These are phyloP conservation scores for Sesbania bispinosa DNA, from an alignment of 306 rosid genomes.

Conservation along the genomic window DNA sequence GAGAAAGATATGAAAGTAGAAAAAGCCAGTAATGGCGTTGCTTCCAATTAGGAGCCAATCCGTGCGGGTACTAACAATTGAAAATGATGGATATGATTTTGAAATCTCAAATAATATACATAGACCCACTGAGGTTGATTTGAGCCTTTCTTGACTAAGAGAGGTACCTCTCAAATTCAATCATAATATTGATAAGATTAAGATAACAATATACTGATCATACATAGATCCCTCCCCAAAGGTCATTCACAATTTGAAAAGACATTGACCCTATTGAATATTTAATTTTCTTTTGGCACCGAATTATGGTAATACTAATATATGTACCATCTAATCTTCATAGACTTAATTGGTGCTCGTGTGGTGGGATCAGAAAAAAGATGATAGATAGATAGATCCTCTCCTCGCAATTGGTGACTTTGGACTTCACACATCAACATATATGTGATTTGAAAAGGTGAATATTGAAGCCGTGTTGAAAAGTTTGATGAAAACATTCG, in stretches of 20 bases:
- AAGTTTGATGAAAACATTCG: slow-evolving; percentile 31
- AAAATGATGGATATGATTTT: slow-evolving; percentile 4
- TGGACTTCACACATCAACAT: not conserved
- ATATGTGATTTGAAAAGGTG: slow-evolving; percentile 32
- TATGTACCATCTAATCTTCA: not conserved
- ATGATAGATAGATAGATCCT: no score
- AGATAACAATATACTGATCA: slow-evolving; percentile 6
- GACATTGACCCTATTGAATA: slow-evolving; percentile 39
- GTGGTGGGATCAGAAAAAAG: slow-evolving; percentile 48
- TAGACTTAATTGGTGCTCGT: slow-evolving; percentile 28
- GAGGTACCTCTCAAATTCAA: slow-evolving; percentile 29
- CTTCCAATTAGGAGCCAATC: slow-evolving; percentile 23
- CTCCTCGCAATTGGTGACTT: no score
- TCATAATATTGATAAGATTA: slow-evolving; percentile 33
- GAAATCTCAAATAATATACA: no score
- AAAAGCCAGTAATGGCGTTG: not conserved
- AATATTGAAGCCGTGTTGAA: slow-evolving; percentile 26
- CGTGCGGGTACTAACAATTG: slow-evolving; percentile 20
- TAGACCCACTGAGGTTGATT: slow-evolving; percentile 2
- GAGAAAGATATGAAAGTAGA: not conserved
- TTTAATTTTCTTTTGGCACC: no score
- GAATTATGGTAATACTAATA: slow-evolving; percentile 1
- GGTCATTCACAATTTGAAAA: slow-evolving; percentile 38
- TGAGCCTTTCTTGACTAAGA: slow-evolving; percentile 15
- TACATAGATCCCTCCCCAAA: slow-evolving; percentile 2